Evolutionary conservation across 805 yeast species (phyloP).

Genomic region (Danielozyma ontarioensis): DNA sequence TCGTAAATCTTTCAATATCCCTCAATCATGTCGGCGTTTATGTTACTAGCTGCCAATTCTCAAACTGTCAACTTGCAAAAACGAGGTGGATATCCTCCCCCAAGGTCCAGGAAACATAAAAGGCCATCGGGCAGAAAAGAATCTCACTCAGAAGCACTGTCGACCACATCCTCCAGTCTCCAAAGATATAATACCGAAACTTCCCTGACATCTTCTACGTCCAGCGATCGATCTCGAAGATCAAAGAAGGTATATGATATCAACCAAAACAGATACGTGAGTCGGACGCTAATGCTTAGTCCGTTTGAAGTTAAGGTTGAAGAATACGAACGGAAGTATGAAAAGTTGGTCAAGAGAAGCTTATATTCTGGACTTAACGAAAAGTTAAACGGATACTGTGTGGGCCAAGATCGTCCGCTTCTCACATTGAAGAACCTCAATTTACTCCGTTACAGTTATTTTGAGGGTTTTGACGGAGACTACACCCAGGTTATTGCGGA

Average conservation of each 20-base stretch:
- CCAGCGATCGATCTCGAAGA: neutral
- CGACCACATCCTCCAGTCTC: too few species aligned
- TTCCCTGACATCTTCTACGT: constrained; percentile 1
- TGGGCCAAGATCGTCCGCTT: constrained; percentile 4
- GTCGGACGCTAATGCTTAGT: constrained; percentile 3
- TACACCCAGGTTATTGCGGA: constrained; percentile 3
- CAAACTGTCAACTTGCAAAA: neutral
- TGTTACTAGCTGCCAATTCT: constrained; percentile 3
- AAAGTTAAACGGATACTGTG: constrained; percentile 5
- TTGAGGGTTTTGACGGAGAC: constrained; percentile 10
- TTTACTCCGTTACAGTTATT: constrained; percentile 11
- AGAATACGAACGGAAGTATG: constrained; percentile 7
- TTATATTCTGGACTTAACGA: constrained; percentile 6
- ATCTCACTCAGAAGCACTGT: too few species aligned
- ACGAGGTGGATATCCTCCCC: too few species aligned
- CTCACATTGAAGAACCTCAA: constrained; percentile 7
- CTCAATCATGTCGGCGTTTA: constrained; percentile 4
- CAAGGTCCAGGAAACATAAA: too few species aligned
- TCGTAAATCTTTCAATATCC: too few species aligned
- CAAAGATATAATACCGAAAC: neutral
- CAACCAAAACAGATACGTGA: constrained; percentile 5
- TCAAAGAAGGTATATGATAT: constrained; percentile 10
- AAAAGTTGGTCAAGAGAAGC: constrained; percentile 4
- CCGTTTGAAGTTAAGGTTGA: constrained; percentile 7
- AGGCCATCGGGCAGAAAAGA: too few species aligned